Conservation (phyloP, 2,329 filamentous ascomycete species). For the Microthyrium microscopicum region DNA sequence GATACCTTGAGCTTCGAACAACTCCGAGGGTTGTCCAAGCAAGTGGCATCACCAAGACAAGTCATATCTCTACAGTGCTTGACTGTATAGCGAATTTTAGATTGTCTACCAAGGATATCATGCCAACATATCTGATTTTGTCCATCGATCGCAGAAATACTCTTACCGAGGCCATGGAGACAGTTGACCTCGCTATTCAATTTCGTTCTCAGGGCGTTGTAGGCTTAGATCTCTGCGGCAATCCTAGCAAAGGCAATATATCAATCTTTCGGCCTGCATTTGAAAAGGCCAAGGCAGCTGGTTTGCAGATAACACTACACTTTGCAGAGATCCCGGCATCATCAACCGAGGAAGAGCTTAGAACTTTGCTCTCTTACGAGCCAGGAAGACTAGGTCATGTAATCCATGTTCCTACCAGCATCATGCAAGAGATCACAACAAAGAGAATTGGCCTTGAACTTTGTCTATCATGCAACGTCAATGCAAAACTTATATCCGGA, state of each 20-base stretch:
- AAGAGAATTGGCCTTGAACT: constrained; percentile 52
- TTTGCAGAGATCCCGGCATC: constrained; percentile 55
- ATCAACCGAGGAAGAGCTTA: constrained; percentile 42
- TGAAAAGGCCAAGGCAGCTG: constrained; percentile 33
- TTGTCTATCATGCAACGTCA: constrained; percentile 68
- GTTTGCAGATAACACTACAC: constrained; percentile 54
- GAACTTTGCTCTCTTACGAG: constrained; percentile 44
- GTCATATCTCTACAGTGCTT: constrained; percentile 52
- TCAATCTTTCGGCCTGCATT: constrained; percentile 44
- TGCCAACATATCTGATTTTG: constrained; percentile 53
- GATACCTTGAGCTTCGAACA: constrained; percentile 65
- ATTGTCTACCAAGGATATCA: constrained; percentile 16
- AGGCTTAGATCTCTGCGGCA: constrained; percentile 63
- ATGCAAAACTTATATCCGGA: constrained; percentile 53
- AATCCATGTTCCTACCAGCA: constrained; percentile 49
- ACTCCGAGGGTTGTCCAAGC: constrained; percentile 50
- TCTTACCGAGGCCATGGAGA: constrained; percentile 40
- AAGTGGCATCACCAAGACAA: constrained; percentile 38
- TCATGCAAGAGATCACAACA: constrained; percentile 39
- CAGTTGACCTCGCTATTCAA: constrained; percentile 44
- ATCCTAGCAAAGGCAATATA: constrained; percentile 49
- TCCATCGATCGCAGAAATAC: constrained; percentile 55
- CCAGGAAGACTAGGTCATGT: constrained; percentile 64
- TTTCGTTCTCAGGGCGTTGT: constrained; percentile 43
- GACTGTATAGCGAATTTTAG: constrained; percentile 41